Evolutionary conservation across 1,284 basidiomycete genomes (phyloP).

Genomic region (Cutaneotrichosporon spelunceum): DNA sequence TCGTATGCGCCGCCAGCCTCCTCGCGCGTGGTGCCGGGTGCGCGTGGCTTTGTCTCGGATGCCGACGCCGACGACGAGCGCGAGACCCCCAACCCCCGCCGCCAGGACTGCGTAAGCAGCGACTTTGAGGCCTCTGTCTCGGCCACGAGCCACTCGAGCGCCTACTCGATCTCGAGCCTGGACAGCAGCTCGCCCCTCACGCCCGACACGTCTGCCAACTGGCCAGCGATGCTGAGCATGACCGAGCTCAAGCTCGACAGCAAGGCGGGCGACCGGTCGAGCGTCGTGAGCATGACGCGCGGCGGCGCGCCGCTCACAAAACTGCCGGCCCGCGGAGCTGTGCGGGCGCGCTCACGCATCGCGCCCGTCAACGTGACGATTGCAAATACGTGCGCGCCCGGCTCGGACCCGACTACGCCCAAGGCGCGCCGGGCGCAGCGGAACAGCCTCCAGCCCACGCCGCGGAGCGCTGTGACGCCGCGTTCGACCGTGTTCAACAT

Average conservation of each 20-base stretch:
- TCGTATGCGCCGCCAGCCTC: not conserved
- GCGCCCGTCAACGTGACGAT: not conserved
- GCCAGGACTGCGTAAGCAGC: not conserved
- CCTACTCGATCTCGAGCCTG: not conserved
- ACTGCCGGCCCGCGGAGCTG: not conserved
- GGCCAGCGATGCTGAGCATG: not conserved
- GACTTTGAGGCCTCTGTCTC: not conserved
- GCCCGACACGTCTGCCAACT: not conserved
- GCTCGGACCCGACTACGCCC: not conserved
- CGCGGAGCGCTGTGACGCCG: not conserved
- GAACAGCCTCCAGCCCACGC: not conserved
- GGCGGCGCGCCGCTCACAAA: slow-evolving; percentile 2
- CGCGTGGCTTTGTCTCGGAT: not conserved
- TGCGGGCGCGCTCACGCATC: not conserved
- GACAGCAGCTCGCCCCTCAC: not conserved
- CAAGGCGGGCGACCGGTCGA: not conserved
- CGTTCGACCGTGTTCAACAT: not conserved
- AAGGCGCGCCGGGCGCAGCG: not conserved
- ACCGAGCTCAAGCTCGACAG: not conserved
- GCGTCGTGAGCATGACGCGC: not conserved
- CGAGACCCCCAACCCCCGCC: not conserved
- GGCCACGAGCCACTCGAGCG: not conserved
- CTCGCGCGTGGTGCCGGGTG: no score
- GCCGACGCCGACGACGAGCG: slow-evolving; percentile 2
- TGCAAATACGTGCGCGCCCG: not conserved